Conservation (phyloP, 2,329 filamentous ascomycete species). For the Paecilomyces sp. region DNA sequence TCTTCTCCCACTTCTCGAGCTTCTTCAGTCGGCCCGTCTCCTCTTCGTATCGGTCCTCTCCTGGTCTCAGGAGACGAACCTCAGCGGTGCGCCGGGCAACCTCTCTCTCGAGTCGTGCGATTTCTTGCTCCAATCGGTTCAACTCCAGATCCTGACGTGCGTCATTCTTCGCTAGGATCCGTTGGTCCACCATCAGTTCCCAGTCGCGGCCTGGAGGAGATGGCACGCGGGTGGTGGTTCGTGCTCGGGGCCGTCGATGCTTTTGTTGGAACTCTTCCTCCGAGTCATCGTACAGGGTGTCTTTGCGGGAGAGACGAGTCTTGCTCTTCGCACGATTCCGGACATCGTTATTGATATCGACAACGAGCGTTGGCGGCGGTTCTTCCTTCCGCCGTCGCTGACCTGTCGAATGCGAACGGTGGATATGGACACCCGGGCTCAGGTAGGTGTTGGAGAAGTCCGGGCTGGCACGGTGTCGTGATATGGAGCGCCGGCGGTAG, state of each 20-base stretch:
- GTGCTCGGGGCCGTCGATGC: constrained; percentile 14
- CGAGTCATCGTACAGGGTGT: constrained; percentile 15
- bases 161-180: constrained; percentile 25
- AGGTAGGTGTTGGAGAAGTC: constrained; percentile 17
- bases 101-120: constrained; percentile 26
- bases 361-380: constrained; percentile 18
- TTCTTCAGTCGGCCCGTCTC: constrained; percentile 31
- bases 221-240: constrained; percentile 15
- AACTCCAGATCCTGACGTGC: constrained; percentile 27
- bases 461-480: constrained; percentile 20
- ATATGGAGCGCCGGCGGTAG: constrained; percentile 23
- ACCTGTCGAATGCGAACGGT: constrained; percentile 30
- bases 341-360: constrained; percentile 27
- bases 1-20: constrained; percentile 32
- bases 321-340: constrained; percentile 15
- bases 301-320: constrained; percentile 16
- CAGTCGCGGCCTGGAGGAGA: constrained; percentile 23
- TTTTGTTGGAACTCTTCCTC: constrained; percentile 16
- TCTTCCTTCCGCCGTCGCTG: constrained; percentile 18
- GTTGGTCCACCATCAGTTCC: constrained; percentile 27
- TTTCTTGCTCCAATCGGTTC: constrained; percentile 27
- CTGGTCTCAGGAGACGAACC: constrained; percentile 23
- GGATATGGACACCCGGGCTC: constrained; percentile 18
- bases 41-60: constrained; percentile 38
- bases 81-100: constrained; percentile 20